Evolutionary conservation across 805 yeast species (phyloP).

Genomic region (Wickerhamomyces strasburgensis): DNA sequence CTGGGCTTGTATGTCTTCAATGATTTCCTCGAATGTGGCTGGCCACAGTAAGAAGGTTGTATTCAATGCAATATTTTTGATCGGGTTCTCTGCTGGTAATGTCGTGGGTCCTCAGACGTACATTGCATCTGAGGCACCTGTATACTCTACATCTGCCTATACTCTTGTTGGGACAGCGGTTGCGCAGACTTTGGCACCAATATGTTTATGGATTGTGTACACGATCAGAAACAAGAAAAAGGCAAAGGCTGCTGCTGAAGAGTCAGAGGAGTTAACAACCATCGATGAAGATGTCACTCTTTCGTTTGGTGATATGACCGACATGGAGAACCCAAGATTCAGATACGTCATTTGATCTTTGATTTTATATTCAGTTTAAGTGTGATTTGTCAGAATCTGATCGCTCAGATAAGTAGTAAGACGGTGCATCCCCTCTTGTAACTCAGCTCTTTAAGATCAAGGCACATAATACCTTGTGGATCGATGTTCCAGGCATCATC

Average conservation of each 20-base stretch:
- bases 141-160: conserved; percentile 48
- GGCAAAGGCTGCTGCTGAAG: neutral
- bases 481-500: too few relatives aligned
- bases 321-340: conserved; percentile 27
- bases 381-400: too few relatives aligned
- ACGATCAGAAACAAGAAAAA: neutral
- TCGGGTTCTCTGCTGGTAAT: conserved; percentile 64
- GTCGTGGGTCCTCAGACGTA: conserved; percentile 74
- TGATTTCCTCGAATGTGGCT: conserved; percentile 46
- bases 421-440: too few relatives aligned
- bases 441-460: too few relatives aligned
- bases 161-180: conserved; percentile 5
- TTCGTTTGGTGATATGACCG: conserved; percentile 40
- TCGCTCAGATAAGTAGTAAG: too few relatives aligned
- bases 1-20: conserved; percentile 29
- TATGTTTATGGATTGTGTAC: neutral
- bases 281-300: conserved; percentile 3
- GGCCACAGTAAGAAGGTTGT: conserved; percentile 69
- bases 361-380: too few relatives aligned
- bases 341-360: conserved; percentile 23
- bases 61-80: conserved; percentile 50
- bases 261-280: neutral
- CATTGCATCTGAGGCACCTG: conserved; percentile 49
- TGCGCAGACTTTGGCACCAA: conserved; percentile 4
- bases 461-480: too few relatives aligned